Conservation (phyloP, 371 early-diverging fungal species). For the Circinella minor region DNA sequence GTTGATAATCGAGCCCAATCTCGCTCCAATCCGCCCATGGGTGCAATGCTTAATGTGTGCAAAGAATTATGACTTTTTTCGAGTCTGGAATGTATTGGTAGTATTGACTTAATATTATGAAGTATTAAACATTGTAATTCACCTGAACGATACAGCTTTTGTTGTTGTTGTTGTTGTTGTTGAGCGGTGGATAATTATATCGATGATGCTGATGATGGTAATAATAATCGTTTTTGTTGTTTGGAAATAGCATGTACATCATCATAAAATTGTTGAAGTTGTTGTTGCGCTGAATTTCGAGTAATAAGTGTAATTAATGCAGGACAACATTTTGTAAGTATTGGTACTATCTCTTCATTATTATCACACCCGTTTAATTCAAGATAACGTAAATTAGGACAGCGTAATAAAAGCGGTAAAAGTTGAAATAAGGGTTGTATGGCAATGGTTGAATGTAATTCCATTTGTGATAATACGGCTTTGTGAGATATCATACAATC, state of each 20-base stretch:
- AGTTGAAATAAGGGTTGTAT: neutral
- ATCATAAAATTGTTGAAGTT: neutral
- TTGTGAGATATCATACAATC: neutral
- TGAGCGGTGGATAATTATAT: neutral
- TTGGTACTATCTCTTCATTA: neutral
- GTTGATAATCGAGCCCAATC: neutral
- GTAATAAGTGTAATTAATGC: neutral
- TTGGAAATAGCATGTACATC: neutral
- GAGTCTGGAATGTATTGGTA: neutral
- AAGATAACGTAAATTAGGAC: neutral
- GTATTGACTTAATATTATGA: neutral
- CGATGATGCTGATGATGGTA: neutral
- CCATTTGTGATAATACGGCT: neutral
- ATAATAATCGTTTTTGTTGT: neutral
- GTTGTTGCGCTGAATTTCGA: neutral
- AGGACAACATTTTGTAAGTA: neutral
- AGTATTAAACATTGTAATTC: neutral
- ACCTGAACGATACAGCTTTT: neutral
- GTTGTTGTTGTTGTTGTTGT: neutral
- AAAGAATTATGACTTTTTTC: neutral
- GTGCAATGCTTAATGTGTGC: neutral
- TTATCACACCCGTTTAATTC: neutral
- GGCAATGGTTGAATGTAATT: neutral
- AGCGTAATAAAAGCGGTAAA: neutral
- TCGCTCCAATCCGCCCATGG: neutral